phyloP scores from a whole-genome alignment of 495 filamentous ascomycete genomes.

The Mytilinidion resinicola region DNA sequence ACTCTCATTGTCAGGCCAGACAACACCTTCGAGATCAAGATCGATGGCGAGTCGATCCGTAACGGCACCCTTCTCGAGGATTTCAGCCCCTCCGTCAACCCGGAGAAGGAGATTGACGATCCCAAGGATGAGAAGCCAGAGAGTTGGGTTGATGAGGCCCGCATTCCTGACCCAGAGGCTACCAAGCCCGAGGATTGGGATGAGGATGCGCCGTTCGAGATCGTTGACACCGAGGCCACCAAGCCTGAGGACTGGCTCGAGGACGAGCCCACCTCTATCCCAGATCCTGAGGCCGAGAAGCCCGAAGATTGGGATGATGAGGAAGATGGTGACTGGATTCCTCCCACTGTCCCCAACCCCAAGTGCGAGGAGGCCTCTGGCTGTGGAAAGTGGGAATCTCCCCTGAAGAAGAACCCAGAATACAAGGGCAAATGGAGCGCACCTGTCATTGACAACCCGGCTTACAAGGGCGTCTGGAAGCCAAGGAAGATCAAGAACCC shows the following conservation, averaged over 20 bases:
- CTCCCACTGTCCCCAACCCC: slow-evolving; percentile 90
- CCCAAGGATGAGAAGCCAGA: slow-evolving; percentile 90
- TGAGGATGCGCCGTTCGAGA: slow-evolving; percentile 94
- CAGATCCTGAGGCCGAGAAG: slow-evolving; percentile 96
- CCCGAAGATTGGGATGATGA: slow-evolving; percentile 99
- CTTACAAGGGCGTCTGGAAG: slow-evolving; percentile 93
- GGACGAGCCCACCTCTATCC: slow-evolving; percentile 75
- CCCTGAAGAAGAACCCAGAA: slow-evolving; percentile 89
- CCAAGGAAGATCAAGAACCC: slow-evolving; percentile 97
- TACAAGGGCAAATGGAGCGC: slow-evolving; percentile 99
- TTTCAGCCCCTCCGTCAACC: slow-evolving; percentile 90
- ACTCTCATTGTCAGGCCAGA: slow-evolving; percentile 93
- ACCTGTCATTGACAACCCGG: slow-evolving; percentile 93
- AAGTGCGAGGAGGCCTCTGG: slow-evolving; percentile 92
- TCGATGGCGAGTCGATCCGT: slow-evolving; percentile 80
- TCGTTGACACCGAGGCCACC: slow-evolving; percentile 85
- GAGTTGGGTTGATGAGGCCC: slow-evolving; percentile 88
- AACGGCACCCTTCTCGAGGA: slow-evolving; percentile 90
- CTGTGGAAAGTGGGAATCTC: slow-evolving; percentile 88
- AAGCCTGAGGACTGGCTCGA: slow-evolving; percentile 96
- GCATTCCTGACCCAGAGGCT: slow-evolving; percentile 86
- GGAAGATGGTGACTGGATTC: slow-evolving; percentile 97
- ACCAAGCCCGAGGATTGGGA: slow-evolving; percentile 99
- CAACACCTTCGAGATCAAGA: slow-evolving; percentile 86
- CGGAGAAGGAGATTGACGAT: slow-evolving; percentile 92